Base-by-base conservation (phyloP, 2,329 filamentous ascomycete genomes). In the Botryosphaeria dothidea region DNA sequence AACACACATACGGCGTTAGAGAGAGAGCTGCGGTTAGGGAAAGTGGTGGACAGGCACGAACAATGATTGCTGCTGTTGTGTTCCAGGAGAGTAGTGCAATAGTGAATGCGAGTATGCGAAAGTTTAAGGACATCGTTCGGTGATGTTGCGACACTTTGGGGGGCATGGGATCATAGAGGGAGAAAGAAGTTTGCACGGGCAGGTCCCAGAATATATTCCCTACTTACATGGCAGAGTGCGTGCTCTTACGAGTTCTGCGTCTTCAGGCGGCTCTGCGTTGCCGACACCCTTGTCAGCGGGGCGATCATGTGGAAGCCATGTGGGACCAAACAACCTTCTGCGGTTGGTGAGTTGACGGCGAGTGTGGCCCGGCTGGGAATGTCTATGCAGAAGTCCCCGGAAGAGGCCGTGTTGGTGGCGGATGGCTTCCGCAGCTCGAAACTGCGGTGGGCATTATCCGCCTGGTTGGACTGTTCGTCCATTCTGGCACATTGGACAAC, bases 341-440 rank as follows among this genome's bases (percentile, higher is more conserved):
- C 43, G 15, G 34, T 54, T 38, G 46, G 43, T 23, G 64, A 64
- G 41, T 63, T 61, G 11, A 67, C 67, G 23, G 46, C 51, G 13
- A 67, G 69, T 2, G 65, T 62, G 2, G 68, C 52, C 7, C 56
- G 64, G 43, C 68, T 69, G 27, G 65, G 61, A n/a, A 68, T 69
- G 21, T 45, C 13, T 6, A 65, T 65, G 19, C 67, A 57, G 31
- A 43, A 63, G 61, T 68, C 65, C 13, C 66, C 46, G 3, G 64
- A 34, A 38, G 31, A 49, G 29, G 36, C 15, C 13, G 45, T 21
- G 46, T 36, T 19, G 7, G 23, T 51, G 7, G 60, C 43, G 43
- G 43, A 49, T 19, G 23, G 58, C 8, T n/a, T 34, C 11, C 29
- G 13, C 43, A n/a, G 29, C 19, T 51, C 43, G 21, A 46, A 25